Percentiles rank a stretch among this genome's conserved stretches.
phyloP scores from a whole-genome alignment of 163 green algal species.

The Scenedesmus sp. region DNA sequence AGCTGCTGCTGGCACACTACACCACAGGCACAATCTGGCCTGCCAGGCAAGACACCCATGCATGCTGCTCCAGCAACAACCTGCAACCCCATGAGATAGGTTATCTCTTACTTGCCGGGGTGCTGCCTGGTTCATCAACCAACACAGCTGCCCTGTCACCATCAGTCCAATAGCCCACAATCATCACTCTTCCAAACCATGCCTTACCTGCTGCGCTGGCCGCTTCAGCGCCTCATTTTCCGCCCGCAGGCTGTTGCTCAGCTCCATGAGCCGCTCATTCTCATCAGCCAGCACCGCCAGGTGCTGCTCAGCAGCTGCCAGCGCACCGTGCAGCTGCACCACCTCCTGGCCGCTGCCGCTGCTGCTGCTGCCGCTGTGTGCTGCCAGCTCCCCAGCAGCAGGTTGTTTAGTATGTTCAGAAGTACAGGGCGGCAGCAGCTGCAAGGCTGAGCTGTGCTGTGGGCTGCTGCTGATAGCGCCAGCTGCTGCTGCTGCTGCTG shows the following conservation, averaged over 20 bases:
- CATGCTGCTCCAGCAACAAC: background rate
- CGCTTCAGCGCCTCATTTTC: slow-evolving; percentile 57
- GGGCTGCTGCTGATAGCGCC: background rate
- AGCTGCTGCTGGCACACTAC: no score
- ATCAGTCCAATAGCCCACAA: background rate
- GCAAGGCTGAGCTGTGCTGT: background rate
- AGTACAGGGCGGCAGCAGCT: background rate
- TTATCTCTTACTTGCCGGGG: background rate
- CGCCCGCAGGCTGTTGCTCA: slow-evolving; percentile 63
- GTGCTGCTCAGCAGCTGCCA: slow-evolving; percentile 34
- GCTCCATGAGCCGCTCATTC: slow-evolving; percentile 71
- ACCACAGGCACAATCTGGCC: no score
- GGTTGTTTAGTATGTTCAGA: background rate
- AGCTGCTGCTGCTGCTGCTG: background rate
- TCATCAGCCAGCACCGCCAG: slow-evolving; percentile 49
- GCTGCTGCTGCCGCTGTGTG: background rate
- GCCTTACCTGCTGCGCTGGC: slow-evolving; percentile 17
- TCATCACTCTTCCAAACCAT: no score
- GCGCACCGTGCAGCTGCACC: slow-evolving; percentile 21
- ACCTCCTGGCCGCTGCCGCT: slow-evolving; percentile 11
- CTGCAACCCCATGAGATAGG: background rate
- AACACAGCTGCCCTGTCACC: no score
- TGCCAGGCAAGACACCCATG: background rate
- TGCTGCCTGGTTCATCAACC: background rate
- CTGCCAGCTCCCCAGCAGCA: slow-evolving; percentile 2